Conservation (phyloP, 768 basidiomycete genomes). For the Leucosporidium creatinivorum region DNA sequence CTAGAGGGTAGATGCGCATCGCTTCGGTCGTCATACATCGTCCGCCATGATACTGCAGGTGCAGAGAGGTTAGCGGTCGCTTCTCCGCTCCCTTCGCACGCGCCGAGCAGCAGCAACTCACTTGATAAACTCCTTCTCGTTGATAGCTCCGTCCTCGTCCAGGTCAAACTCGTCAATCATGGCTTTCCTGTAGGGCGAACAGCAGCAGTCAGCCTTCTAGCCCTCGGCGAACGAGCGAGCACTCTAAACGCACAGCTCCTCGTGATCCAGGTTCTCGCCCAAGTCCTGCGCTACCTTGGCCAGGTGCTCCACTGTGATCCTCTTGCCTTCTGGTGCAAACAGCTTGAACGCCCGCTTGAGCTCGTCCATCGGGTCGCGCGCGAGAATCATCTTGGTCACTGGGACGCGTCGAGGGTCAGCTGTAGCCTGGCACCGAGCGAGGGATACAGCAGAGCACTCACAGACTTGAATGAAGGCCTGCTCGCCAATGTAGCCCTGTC, state of each 20-base stretch:
- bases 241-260: constrained; percentile 70
- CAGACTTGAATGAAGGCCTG: not conserved
- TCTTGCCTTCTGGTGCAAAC: constrained; percentile 92
- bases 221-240: not conserved
- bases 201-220: not conserved
- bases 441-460: too few species aligned
- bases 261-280: constrained; percentile 88
- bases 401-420: too few species aligned
- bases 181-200: constrained; percentile 62
- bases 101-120: not conserved
- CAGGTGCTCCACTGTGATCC: constrained; percentile 83
- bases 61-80: not conserved
- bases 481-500: not conserved
- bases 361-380: constrained; percentile 93
- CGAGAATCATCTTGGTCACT: constrained; percentile 93
- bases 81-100: not conserved
- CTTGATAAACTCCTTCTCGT: constrained; percentile 73
- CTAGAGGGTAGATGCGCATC: not conserved
- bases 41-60: constrained; percentile 9
- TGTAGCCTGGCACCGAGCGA: too few species aligned
- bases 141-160: constrained; percentile 96
- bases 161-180: constrained; percentile 99
- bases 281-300: constrained; percentile 93
- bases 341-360: constrained; percentile 91
- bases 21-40: not conserved